phyloP scores from a whole-genome alignment of 345 rosid genomes.

The Citrus glauca region DNA sequence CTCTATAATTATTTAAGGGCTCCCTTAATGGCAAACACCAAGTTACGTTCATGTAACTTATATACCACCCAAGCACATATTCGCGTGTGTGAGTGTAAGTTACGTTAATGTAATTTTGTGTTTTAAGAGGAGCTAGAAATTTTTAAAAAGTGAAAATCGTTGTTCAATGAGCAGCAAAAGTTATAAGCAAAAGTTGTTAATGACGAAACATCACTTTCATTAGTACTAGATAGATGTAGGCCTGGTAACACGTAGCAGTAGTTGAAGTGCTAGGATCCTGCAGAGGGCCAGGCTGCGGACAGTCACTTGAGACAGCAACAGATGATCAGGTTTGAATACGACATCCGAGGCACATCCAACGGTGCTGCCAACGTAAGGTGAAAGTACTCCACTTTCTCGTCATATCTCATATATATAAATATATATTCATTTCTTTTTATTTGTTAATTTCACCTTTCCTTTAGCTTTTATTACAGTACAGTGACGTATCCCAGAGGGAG shows the following conservation, averaged over 20 bases:
- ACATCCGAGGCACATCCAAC: slow-evolving; percentile 22
- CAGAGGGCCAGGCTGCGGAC: not conserved
- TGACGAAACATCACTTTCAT: not conserved
- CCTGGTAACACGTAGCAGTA: not conserved
- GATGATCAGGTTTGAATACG: slow-evolving; percentile 18
- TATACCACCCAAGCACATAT: no score
- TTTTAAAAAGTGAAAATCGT: no score
- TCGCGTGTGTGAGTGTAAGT: no score
- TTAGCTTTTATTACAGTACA: not conserved
- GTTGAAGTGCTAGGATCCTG: not conserved
- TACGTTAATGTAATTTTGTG: no score
- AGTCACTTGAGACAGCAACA: not conserved
- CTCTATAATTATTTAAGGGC: no score
- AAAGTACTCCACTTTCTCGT: not conserved
- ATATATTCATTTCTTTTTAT: not conserved
- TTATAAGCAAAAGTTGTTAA: no score
- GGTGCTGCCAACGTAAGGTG: slow-evolving; percentile 13
- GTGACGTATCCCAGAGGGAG: no score
- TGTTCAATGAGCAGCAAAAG: no score
- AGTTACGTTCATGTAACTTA: no score
- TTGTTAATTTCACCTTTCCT: not conserved
- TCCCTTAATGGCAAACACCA: no score
- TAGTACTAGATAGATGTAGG: not conserved
- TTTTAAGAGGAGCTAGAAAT: no score
- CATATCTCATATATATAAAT: not conserved